A percentile compares a stretch with the other conserved stretches of the same genome.
Evolutionary conservation across 352 stramenopile genomes (phyloP).

Genomic region (Phytopythium mirpurense): DNA sequence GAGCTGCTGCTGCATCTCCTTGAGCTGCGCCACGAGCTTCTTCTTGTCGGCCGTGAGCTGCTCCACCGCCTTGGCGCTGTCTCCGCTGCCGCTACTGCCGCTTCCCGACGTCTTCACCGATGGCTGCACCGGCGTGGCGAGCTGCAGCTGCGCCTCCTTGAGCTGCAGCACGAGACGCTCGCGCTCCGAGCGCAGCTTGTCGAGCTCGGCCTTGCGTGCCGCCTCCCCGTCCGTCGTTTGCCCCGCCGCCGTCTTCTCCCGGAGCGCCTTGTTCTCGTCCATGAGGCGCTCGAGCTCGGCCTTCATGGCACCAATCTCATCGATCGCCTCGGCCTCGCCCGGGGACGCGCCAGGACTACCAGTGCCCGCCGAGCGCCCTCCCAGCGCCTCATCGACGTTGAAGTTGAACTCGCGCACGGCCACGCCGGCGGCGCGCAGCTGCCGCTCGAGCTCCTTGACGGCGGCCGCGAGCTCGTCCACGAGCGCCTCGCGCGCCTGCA

Average conservation of each 20-base stretch:
- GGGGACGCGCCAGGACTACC: conserved; percentile 3
- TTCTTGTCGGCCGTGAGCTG: conserved; percentile 51
- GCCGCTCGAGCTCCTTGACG: conserved; percentile 60
- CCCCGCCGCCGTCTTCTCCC: conserved; percentile 17
- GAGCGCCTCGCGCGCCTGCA: conserved; percentile 58
- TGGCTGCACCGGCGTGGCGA: conserved; percentile 10
- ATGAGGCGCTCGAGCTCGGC: conserved; percentile 65
- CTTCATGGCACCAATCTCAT: conserved; percentile 68
- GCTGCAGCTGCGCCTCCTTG: conserved; percentile 57
- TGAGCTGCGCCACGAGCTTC: conserved; percentile 50
- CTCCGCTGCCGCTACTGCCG: not conserved
- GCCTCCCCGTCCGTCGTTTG: conserved; percentile 14
- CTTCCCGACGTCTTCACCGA: not conserved
- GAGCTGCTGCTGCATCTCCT: conserved; percentile 57
- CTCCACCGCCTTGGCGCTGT: conserved; percentile 1
- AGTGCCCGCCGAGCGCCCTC: conserved; percentile 4
- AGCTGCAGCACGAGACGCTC: conserved; percentile 45
- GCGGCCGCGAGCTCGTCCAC: conserved; percentile 57
- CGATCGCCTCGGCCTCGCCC: conserved; percentile 38
- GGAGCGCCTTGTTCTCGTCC: conserved; percentile 60
- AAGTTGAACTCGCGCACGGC: conserved; percentile 40
- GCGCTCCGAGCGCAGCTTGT: conserved; percentile 54
- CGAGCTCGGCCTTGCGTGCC: conserved; percentile 32
- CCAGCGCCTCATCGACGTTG: conserved; percentile 6
- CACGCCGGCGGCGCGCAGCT: conserved; percentile 47